Evolutionary conservation across 2,329 filamentous ascomycete genomes (phyloP).

Genomic region (Botrytis byssoidea): DNA sequence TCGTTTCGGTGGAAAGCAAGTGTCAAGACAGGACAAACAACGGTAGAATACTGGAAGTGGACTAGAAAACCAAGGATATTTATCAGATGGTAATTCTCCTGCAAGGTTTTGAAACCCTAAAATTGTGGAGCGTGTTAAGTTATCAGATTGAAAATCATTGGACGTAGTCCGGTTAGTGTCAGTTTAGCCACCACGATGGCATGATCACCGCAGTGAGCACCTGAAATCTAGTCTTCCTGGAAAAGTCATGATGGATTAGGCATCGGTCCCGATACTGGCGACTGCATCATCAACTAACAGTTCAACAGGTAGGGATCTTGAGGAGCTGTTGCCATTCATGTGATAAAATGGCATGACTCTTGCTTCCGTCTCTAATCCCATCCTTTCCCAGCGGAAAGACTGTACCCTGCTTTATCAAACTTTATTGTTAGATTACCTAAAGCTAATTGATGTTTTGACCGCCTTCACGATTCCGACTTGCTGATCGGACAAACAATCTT

Average conservation of each 20-base stretch:
- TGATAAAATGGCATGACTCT: slow-evolving; percentile 4
- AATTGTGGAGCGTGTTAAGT: background rate
- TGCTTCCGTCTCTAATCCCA: background rate
- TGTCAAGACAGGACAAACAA: background rate
- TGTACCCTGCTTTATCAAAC: background rate
- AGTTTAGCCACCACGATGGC: background rate
- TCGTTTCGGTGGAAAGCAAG: background rate
- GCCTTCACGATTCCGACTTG: background rate
- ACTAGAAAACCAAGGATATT: background rate
- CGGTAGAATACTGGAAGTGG: background rate
- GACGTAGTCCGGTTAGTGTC: background rate
- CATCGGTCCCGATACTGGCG: background rate
- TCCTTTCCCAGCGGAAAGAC: background rate
- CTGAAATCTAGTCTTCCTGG: background rate
- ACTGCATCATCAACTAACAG: background rate
- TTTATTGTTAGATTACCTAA: background rate
- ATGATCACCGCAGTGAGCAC: background rate
- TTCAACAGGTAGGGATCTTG: background rate
- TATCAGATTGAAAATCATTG: slow-evolving; percentile 16
- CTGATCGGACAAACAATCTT: background rate
- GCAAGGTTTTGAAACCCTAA: background rate
- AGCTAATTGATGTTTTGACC: background rate
- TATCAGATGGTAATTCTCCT: slow-evolving; percentile 9
- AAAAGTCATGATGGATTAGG: background rate
- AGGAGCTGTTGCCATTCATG: background rate